A percentile compares a stretch with the other conserved stretches of the same genome.
Conservation (phyloP, 495 filamentous ascomycete species). For the Neurospora pannonica region DNA sequence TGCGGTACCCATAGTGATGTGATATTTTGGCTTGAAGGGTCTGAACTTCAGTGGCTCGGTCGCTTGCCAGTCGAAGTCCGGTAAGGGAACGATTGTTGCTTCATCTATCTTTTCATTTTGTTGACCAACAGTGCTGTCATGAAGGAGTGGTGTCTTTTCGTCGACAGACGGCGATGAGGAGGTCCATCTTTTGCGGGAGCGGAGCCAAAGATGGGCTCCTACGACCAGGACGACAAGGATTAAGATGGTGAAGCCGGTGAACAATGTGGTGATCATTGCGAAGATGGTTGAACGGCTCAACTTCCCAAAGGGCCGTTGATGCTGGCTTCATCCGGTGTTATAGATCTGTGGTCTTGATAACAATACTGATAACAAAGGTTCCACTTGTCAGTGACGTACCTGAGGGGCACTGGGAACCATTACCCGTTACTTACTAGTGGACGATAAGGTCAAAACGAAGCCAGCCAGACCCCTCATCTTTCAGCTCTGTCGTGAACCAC, state of each 20-base stretch:
- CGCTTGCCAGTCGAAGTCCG: conserved; percentile 49
- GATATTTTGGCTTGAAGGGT: conserved; percentile 62
- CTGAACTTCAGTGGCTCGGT: conserved; percentile 53
- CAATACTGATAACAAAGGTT: neutral
- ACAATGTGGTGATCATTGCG: neutral
- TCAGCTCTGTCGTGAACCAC: neutral
- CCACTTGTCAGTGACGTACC: neutral
- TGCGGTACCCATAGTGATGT: conserved; percentile 62
- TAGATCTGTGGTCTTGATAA: neutral
- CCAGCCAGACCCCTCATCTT: neutral
- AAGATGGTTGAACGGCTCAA: neutral
- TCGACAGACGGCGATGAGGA: neutral
- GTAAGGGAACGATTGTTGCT: conserved; percentile 40
- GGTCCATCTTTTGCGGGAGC: neutral
- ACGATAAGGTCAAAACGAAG: neutral
- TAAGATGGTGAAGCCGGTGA: neutral
- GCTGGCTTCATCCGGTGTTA: neutral
- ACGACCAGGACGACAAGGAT: neutral
- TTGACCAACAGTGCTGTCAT: neutral
- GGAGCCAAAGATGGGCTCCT: neutral
- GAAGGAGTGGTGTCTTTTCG: neutral
- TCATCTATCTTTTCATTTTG: neutral
- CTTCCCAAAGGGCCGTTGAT: neutral
- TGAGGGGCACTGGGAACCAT: neutral
- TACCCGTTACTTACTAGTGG: neutral